Conservation (phyloP, 1,284 basidiomycete species). For the Malassezia equina region DNA sequence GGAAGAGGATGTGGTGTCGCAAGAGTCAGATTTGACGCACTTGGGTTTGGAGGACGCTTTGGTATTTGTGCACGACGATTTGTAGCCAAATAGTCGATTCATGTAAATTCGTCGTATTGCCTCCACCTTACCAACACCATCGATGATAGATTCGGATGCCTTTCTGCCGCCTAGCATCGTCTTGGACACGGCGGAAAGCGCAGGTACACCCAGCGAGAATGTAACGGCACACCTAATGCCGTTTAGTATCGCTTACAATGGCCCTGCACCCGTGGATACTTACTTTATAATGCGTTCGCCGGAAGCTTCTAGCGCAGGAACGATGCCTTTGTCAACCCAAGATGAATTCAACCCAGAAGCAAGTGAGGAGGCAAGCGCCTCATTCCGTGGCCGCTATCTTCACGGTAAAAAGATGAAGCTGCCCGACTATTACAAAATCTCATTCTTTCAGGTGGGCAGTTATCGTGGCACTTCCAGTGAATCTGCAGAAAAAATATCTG, state of each 20-base stretch:
- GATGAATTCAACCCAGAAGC: background rate
- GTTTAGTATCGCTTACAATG: constrained; percentile 14
- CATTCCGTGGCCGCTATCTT: constrained; percentile 12
- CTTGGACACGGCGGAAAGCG: background rate
- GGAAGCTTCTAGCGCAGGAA: background rate
- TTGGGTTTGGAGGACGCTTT: background rate
- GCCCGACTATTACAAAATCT: constrained; percentile 1
- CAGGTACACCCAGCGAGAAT: background rate
- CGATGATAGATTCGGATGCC: background rate
- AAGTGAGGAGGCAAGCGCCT: background rate
- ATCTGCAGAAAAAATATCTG: background rate
- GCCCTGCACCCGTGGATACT: constrained; percentile 12
- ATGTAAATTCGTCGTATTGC: background rate
- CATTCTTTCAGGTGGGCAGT: constrained; percentile 3
- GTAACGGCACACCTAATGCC: constrained; percentile 13
- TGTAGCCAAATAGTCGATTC: background rate
- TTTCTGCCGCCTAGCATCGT: background rate
- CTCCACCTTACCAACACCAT: background rate
- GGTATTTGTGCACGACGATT: background rate
- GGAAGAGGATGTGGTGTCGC: background rate
- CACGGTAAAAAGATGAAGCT: background rate
- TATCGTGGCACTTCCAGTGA: background rate
- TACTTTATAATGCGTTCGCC: constrained; percentile 6
- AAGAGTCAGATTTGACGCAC: background rate
- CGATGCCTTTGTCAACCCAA: background rate